Evolutionary conservation across 2,329 filamentous ascomycete genomes (phyloP), one percentile per base, ranked within the genome.

Genomic region (Lasiodiplodia theobromae): DNA sequence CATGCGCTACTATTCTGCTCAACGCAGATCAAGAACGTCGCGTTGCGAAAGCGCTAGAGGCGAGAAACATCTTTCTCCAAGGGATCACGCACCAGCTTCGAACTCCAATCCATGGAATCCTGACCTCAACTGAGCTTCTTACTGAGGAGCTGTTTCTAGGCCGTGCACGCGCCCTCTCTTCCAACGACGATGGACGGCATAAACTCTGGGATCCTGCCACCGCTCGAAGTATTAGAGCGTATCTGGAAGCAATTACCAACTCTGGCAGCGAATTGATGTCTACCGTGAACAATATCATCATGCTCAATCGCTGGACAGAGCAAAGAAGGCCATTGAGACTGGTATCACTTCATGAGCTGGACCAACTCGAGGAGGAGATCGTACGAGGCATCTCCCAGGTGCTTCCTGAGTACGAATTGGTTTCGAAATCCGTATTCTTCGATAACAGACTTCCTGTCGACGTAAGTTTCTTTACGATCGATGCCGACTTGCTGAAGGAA

Each of bases 101-200:
- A 51, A 85, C 83, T 0, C 83, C 83, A 0, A 83, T 85, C 4
- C 83, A 85, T 38, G 83, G 83, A 0, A 82, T 85, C 2, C 75
- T 85, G 5, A 78, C 77, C 11, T 80, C 78, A 1, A 76, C 76
- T 4, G 79, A 85, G 18, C 71, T 85, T 0, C 73, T 84, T 1
- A 77, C 77, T 0, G 82, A 84, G 67, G 82, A 84, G 53, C 68
- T 83, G 68, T 28, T 47, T 38, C 18, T 23, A 44, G 5, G 16
- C 72, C 3, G 74, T 75, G 2, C 54, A 75, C 2, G 44, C 74
- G 70, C 4, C 56, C 12, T 71, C 70, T 10, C 71, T 14, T 31
- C 47, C 31, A 11, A 52, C 6, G 21, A 40, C 6, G 18, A 38
- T 23, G 47, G 57, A 25, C 25, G 25, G 25, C 25, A 25, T 25